phyloP scores from a whole-genome alignment of 768 basidiomycete genomes.

The Boletus subcaerulescens region DNA sequence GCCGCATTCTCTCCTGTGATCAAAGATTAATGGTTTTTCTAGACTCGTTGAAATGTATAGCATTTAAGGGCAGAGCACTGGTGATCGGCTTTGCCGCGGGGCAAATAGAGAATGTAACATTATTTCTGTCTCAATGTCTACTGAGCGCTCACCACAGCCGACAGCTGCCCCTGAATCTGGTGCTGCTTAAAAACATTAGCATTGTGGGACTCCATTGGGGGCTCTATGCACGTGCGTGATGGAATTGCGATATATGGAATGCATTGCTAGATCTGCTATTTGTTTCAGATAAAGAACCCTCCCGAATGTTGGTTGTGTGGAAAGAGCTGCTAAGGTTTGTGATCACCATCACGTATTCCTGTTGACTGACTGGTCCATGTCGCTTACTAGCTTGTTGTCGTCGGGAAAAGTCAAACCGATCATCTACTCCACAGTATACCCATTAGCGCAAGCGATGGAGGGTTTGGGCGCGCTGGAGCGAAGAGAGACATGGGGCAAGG shows the following conservation, averaged over 20 bases:
- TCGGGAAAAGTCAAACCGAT: conserved; percentile 66
- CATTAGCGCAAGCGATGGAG: conserved; percentile 61
- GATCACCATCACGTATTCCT: background rate
- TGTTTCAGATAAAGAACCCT: conserved; percentile 58
- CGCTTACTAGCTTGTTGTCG: conserved; percentile 59
- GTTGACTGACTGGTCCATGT: conserved; percentile 1
- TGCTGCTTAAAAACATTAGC: conserved; percentile 83
- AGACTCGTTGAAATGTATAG: conserved; percentile 90
- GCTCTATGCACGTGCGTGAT: conserved; percentile 60
- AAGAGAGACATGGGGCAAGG: conserved; percentile 93
- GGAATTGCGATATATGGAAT: background rate
- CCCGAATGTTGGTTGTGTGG: conserved; percentile 68
- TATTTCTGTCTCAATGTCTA: background rate
- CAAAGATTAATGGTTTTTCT: background rate
- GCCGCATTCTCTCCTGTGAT: background rate
- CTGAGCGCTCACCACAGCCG: conserved; percentile 1
- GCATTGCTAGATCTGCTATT: background rate
- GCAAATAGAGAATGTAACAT: conserved; percentile 18
- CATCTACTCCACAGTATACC: conserved; percentile 64
- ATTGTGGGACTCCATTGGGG: conserved; percentile 89
- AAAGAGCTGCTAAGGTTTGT: conserved; percentile 61
- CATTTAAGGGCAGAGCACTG: conserved; percentile 89
- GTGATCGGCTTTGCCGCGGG: conserved; percentile 72
- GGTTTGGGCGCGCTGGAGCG: conserved; percentile 75
- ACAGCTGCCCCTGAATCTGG: conserved; percentile 79